Base-by-base conservation (phyloP, 352 stramenopile genomes). In the Albugo laibachii region DNA sequence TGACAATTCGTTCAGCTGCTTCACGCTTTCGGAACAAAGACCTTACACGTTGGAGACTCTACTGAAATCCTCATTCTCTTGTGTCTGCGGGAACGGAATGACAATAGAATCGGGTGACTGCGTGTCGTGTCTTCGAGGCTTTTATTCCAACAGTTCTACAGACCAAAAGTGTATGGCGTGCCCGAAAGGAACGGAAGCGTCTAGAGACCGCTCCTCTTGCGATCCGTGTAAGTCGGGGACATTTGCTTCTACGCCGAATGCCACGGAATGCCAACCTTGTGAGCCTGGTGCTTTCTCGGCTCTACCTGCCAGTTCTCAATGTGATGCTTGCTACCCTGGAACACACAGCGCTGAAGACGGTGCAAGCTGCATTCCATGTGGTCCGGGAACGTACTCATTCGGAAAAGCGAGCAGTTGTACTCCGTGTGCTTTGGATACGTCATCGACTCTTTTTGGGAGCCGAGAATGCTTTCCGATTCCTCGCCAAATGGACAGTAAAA, bases 161-260 rank as follows among this genome's bases (percentile, higher is more conserved):
- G 38, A 60, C 12, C 24, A 19, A 5, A 19, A 43, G 20, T 43
- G 38, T 43, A 8, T 24, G 38, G 20, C 38, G 20, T 43, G 38
- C 8, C 38, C 38, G 8, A 19, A 24, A 8, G 38, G 38, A 19
- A 43, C 38, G 8, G 16, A 10, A 24, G 38, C 38, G 16, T 43
- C 20, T 8, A 43, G 8, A 43, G 38, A 43, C 20, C 38, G 24
- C 24, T 31, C 24, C 24, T 31, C 3, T 8, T 75, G 73, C 36
- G 38, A 40, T 13, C 41, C 56, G 5, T 86, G 73, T 18, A 19
- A 38, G 8, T 53, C 65, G 27, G 73, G 73, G 11, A 80, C 57
- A 2, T 80, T 76, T 49, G 45, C 52, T 0, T 69, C 69, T 14
- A 35, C 47, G 1, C 66, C 55, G 44, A 54, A 55, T 13, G 56